phyloP scores from a whole-genome alignment of 1,284 basidiomycete species.

The Anthracocystis setariae region DNA sequence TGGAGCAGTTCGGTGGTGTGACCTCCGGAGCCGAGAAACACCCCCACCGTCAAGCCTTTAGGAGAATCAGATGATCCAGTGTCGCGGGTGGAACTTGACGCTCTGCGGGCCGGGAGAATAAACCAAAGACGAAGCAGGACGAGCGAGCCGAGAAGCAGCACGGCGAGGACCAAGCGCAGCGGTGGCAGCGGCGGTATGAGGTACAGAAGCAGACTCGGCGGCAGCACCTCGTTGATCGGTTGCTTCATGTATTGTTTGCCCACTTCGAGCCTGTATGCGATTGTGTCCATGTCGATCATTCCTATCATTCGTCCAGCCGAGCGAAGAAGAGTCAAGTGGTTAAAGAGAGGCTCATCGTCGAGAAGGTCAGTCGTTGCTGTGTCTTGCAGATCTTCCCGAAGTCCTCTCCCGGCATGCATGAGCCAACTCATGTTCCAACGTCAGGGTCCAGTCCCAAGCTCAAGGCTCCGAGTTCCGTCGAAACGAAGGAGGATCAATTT shows the following conservation, averaged over 20 bases:
- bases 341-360: neutral
- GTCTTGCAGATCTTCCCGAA: neutral
- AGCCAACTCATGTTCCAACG: neutral
- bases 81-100: neutral
- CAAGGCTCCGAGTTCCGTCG: no score
- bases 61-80: neutral
- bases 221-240: slow-evolving; percentile 45
- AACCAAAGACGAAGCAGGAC: slow-evolving; percentile 20
- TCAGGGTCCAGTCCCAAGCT: neutral
- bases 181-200: slow-evolving; percentile 39
- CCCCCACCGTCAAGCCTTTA: slow-evolving; percentile 67
- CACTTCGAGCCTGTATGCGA: slow-evolving; percentile 14
- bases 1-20: slow-evolving; percentile 89
- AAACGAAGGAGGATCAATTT: no score
- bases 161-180: neutral
- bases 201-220: slow-evolving; percentile 31
- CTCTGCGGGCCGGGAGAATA: slow-evolving; percentile 15
- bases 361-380: no score
- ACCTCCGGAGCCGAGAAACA: slow-evolving; percentile 80
- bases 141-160: neutral
- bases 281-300: slow-evolving; percentile 12
- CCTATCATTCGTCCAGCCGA: no score
- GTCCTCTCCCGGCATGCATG: neutral
- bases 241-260: slow-evolving; percentile 19
- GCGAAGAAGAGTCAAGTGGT: neutral